Conservation (phyloP, 2,329 filamentous ascomycete species). For the Ilyonectria sp. region DNA sequence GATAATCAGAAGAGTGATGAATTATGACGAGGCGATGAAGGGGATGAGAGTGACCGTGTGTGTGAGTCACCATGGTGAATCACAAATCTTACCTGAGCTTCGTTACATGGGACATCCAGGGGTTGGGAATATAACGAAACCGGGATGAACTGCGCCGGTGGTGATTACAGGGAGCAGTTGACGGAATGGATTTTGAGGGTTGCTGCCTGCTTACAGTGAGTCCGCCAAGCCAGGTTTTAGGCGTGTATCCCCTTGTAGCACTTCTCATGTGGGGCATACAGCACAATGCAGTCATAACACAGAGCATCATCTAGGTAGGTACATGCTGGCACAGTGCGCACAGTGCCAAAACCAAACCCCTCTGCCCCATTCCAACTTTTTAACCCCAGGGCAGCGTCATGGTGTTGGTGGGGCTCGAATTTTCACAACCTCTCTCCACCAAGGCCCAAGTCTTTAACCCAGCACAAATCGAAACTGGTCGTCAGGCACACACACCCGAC, state of each 20-base stretch:
- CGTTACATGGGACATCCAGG: not conserved
- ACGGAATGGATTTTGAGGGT: slow-evolving; percentile 6
- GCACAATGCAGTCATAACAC: not conserved
- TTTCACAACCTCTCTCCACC: slow-evolving; percentile 55
- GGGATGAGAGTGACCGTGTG: not conserved
- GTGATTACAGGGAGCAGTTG: not conserved
- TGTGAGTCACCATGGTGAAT: not conserved
- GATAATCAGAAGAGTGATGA: not conserved
- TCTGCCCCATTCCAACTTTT: slow-evolving; percentile 44
- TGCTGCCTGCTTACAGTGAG: slow-evolving; percentile 18
- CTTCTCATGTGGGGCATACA: not conserved
- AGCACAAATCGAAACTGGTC: slow-evolving; percentile 43
- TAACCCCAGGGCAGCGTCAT: slow-evolving; percentile 49
- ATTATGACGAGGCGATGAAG: too few species aligned
- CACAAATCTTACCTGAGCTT: not conserved
- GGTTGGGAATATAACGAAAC: not conserved
- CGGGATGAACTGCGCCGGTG: too few species aligned
- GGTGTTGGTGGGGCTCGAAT: slow-evolving; percentile 57
- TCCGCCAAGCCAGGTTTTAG: not conserved
- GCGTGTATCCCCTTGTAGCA: not conserved
- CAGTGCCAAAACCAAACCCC: slow-evolving; percentile 19
- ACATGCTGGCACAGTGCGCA: slow-evolving; percentile 19
- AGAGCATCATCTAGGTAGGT: not conserved
- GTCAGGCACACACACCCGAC: slow-evolving; percentile 43
- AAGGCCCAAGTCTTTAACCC: slow-evolving; percentile 37